Conservation (phyloP, 441 rosid genomes). For the Erodium texanum region DNA sequence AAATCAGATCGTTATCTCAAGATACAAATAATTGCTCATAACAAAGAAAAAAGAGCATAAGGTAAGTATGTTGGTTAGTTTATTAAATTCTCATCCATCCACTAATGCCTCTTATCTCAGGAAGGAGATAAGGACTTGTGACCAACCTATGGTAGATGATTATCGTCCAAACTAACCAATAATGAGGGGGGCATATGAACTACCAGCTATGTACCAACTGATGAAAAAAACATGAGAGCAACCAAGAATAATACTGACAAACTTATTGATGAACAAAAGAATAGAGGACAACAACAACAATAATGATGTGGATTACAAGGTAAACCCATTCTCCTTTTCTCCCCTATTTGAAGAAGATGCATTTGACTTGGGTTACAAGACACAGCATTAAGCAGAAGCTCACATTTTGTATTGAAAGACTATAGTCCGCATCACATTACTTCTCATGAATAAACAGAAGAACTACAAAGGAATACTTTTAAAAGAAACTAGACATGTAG, state of each 20-base stretch:
- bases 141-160: neutral
- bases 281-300: neutral
- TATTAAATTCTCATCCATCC: neutral
- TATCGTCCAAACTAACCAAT: conserved; percentile 1
- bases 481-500: neutral
- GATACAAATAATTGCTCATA: neutral
- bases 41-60: neutral
- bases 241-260: neutral
- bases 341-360: neutral
- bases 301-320: neutral
- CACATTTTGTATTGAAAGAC: neutral
- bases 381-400: neutral
- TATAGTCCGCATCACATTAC: neutral
- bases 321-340: neutral
- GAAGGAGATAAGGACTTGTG: neutral
- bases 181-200: conserved; percentile 3
- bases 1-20: neutral
- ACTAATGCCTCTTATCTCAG: neutral
- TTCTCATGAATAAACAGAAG: neutral
- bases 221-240: neutral
- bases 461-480: neutral
- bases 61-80: neutral
- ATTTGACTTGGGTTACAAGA: neutral
- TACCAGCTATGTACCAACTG: neutral
- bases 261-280: neutral